These are phyloP conservation scores for Penicillium paxilli DNA, from an alignment of 495 filamentous ascomycete species.

Conservation along the genomic window DNA sequence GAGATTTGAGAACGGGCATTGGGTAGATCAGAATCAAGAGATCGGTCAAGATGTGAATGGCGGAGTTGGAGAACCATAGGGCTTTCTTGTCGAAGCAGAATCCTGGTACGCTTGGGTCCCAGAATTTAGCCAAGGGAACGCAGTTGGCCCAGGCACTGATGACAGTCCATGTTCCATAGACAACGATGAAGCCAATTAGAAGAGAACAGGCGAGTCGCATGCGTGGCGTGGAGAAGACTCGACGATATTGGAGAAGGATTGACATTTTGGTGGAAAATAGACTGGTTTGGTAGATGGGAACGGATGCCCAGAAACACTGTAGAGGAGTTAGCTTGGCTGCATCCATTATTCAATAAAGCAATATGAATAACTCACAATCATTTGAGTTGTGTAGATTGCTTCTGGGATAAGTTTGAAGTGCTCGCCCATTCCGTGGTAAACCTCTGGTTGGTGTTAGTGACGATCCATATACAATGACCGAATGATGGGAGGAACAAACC, in stretches of 20 bases:
- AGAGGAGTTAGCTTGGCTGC: not conserved
- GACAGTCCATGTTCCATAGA: constrained; percentile 41
- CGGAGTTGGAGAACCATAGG: constrained; percentile 41
- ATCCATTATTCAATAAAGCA: too few species aligned
- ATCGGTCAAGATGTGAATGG: constrained; percentile 49
- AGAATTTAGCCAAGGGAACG: constrained; percentile 35
- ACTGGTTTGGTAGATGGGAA: constrained; percentile 36
- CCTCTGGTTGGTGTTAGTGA: constrained; percentile 20
- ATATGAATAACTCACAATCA: constrained; percentile 26
- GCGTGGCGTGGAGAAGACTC: constrained; percentile 36
- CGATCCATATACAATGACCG: not conserved
- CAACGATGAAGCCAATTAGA: constrained; percentile 29
- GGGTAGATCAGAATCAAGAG: constrained; percentile 47
- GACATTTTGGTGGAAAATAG: constrained; percentile 38
- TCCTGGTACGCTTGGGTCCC: constrained; percentile 27
- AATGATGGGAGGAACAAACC: constrained; percentile 16
- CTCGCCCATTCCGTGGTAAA: constrained; percentile 39
- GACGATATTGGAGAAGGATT: constrained; percentile 39
- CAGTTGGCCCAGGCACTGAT: constrained; percentile 38
- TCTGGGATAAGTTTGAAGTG: constrained; percentile 25
- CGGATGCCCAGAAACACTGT: constrained; percentile 37
- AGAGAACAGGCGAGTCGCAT: constrained; percentile 39
- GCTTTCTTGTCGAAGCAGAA: constrained; percentile 36
- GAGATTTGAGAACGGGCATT: constrained; percentile 44
- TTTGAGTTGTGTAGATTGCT: constrained; percentile 24